Evolutionary conservation across 495 filamentous ascomycete genomes (phyloP), one percentile per base, ranked within the genome.

Genomic region (Parachaetomium inaequale): DNA sequence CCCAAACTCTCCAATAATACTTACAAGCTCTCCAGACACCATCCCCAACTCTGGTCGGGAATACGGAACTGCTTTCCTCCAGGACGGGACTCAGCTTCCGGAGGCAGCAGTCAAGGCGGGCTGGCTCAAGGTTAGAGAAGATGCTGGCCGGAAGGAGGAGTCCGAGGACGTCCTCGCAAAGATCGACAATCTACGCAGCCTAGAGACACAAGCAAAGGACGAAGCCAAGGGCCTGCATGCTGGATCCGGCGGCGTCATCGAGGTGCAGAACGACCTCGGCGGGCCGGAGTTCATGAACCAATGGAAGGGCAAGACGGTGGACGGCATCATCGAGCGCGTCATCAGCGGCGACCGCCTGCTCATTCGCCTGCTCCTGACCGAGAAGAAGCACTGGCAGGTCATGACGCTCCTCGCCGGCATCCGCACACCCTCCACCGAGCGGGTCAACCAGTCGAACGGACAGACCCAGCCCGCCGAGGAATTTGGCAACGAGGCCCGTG

Each of bases 331-430:
- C 49, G 95, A 99, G 81, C 85, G 88, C 65, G 90, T 98, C 47
- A 78, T 98, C 61, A 91, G 85, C 65, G 95, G 93, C 55, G 95
- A 99, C 72, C 88, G 93, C 47, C 76, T 96, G 62, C 86, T 96
- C 58, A 78, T 93, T n/a, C 87, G 95, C 49, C 78, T 99, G 56
- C 75, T 94, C 45, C 70, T 93, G 19, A 81, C 84, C 4, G 86
- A 91, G 0, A 85, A 86, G 63, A 85, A 89, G 71, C 94, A 99
- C 70, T 74, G 88, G 56, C 92, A 97, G 75, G 72, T 82, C 43
- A 85, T 96, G 70, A 82, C 92, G 53, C 83, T 96, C n/a, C 72
- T 98, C 68, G 95, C 93, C 26, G 95, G 95, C 66, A 85, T 99
- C 63, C 85, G 90, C 25, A 84, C 93, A 15, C 95, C 95, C 12